A percentile compares a stretch with the other conserved stretches of the same genome.
Evolutionary conservation across 2,329 filamentous ascomycete species (phyloP).

Genomic region (Lecanicillium sp.): DNA sequence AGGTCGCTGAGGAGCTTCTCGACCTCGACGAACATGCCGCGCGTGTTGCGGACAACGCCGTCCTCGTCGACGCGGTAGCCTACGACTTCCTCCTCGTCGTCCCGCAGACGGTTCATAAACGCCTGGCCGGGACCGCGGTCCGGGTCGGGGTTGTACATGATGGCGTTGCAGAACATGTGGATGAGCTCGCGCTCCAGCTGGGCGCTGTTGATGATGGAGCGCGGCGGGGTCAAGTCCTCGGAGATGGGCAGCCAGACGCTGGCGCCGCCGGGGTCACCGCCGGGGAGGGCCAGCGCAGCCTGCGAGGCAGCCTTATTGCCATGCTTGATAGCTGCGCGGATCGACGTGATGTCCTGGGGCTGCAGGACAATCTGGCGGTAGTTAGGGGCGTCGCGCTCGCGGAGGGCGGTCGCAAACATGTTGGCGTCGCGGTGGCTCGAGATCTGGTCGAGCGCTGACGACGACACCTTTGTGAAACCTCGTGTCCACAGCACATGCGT

Average conservation of each 20-base stretch:
- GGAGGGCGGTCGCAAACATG: constrained; percentile 70
- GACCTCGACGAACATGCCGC: constrained; percentile 85
- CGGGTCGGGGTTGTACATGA: constrained; percentile 94
- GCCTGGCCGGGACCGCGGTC: constrained; percentile 61
- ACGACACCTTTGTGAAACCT: constrained; percentile 66
- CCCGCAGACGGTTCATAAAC: constrained; percentile 45
- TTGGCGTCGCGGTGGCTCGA: constrained; percentile 71
- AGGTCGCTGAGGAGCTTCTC: constrained; percentile 72
- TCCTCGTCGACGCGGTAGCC: constrained; percentile 72
- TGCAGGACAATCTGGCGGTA: constrained; percentile 69
- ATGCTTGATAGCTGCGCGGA: constrained; percentile 68
- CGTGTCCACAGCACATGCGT: constrained; percentile 70
- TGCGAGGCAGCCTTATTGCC: constrained; percentile 61
- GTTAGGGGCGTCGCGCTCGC: constrained; percentile 68
- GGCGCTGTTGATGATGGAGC: constrained; percentile 84
- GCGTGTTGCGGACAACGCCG: constrained; percentile 78
- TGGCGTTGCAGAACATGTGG: constrained; percentile 95
- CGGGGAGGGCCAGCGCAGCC: constrained; percentile 54
- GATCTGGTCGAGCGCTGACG: constrained; percentile 69
- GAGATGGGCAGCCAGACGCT: constrained; percentile 62
- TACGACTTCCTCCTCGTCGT: constrained; percentile 41
- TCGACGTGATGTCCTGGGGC: constrained; percentile 71
- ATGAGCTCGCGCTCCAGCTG: constrained; percentile 91
- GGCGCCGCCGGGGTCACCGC: constrained; percentile 50
- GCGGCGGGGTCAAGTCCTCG: constrained; percentile 75